Evolutionary conservation across 345 rosid species (phyloP).

Genomic region (Lumnitzera racemosa): DNA sequence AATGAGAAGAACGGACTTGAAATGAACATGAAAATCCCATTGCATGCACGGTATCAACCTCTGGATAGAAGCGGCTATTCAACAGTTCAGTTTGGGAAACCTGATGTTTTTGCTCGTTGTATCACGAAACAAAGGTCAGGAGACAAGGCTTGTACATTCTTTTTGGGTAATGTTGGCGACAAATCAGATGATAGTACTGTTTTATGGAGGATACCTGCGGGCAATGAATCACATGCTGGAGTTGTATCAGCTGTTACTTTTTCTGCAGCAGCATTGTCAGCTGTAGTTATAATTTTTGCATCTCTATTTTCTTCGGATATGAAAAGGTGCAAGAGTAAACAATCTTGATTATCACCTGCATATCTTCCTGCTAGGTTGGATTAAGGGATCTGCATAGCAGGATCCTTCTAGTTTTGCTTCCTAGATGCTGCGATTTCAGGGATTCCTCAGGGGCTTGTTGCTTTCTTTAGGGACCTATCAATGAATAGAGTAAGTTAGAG

Average conservation of each 20-base stretch:
- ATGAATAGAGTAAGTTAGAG: too few species aligned
- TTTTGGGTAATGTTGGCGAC: conserved; percentile 14
- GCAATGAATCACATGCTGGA: conserved; percentile 37
- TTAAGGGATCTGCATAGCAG: too few species aligned
- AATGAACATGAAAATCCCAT: conserved; percentile 49
- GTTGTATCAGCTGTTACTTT: conserved; percentile 53
- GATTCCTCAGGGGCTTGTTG: too few species aligned
- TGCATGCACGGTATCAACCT: conserved; percentile 86
- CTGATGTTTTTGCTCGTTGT: conserved; percentile 50
- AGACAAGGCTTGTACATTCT: conserved; percentile 29
- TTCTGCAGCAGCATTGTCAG: conserved; percentile 30
- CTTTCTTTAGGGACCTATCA: too few species aligned
- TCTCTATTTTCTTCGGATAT: conserved; percentile 29
- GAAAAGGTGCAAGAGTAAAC: conserved; percentile 7
- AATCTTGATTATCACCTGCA: neutral
- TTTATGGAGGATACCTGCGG: conserved; percentile 62
- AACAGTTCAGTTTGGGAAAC: conserved; percentile 45
- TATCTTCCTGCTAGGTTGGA: too few species aligned
- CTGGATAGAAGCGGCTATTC: conserved; percentile 59
- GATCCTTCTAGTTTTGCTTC: too few species aligned
- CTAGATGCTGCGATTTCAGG: too few species aligned
- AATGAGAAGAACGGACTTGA: conserved; percentile 27
- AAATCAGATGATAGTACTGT: conserved; percentile 16
- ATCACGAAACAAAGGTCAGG: conserved; percentile 11
- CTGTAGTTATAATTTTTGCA: conserved; percentile 33